A percentile compares a stretch with the other conserved stretches of the same genome.
Evolutionary conservation across 148 eudicot genomes (phyloP).

Genomic region (Cornus controversa): DNA sequence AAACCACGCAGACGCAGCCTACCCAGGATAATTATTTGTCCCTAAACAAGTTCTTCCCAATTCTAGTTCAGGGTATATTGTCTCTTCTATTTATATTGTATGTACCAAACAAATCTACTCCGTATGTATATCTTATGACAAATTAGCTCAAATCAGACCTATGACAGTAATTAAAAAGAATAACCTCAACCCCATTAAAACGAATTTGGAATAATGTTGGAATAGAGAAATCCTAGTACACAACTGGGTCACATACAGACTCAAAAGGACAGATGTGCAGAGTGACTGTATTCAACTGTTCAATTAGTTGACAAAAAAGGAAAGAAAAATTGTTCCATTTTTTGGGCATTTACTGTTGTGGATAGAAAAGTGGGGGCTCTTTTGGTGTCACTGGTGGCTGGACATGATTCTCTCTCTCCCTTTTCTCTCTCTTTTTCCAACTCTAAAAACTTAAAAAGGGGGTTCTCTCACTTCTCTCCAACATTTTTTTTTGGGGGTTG

Average conservation of each 20-base stretch:
- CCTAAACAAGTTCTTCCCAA: background rate
- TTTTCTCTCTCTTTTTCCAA: no score
- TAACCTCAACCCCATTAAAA: no score
- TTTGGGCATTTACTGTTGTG: background rate
- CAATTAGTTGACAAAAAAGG: no score
- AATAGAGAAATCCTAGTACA: no score
- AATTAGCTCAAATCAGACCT: background rate
- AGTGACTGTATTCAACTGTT: background rate
- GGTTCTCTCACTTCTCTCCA: background rate
- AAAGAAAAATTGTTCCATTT: no score
- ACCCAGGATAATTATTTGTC: no score
- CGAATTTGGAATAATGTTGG: no score
- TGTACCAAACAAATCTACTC: background rate
- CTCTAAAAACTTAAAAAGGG: no score
- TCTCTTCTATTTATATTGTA: background rate
- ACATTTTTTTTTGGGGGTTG: no score
- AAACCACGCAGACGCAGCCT: no score
- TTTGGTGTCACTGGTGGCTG: background rate
- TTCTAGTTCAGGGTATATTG: background rate
- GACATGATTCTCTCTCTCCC: background rate
- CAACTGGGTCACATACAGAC: no score
- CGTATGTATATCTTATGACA: background rate
- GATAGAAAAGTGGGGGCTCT: background rate
- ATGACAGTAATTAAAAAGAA: background rate
- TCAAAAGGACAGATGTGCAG: background rate